phyloP scores from a whole-genome alignment of 1,139 yeast genomes.

The Pichia sp. region DNA sequence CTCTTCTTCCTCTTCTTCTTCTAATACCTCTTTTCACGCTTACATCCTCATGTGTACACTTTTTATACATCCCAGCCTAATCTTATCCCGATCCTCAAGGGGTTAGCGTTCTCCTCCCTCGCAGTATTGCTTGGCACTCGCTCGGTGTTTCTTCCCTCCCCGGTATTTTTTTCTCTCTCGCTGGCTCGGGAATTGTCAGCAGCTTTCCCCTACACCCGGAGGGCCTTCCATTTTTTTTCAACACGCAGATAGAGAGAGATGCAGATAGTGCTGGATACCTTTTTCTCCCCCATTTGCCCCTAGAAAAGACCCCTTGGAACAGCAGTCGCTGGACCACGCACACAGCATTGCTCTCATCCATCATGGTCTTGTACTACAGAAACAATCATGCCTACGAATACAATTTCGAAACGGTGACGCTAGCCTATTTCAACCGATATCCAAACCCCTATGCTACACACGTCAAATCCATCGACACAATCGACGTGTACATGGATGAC shows the following conservation, averaged over 20 bases:
- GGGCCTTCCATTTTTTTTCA: not conserved
- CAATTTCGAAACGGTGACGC: slow-evolving; percentile 68
- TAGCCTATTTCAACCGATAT: slow-evolving; percentile 79
- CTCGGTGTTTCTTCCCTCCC: too few species aligned
- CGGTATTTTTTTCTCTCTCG: too few species aligned
- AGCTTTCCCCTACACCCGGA: not conserved
- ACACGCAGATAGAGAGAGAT: not conserved
- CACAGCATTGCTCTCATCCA: not conserved
- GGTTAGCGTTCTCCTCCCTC: too few species aligned
- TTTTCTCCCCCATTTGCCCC: too few species aligned
- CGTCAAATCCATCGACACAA: slow-evolving; percentile 82
- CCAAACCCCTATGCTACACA: slow-evolving; percentile 92
- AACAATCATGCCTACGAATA: slow-evolving; percentile 53
- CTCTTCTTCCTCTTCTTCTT: too few species aligned
- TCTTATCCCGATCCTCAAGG: too few species aligned
- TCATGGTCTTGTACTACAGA: slow-evolving; percentile 66
- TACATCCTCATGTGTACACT: not conserved
- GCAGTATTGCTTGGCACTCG: too few species aligned
- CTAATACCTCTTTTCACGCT: too few species aligned
- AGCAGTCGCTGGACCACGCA: too few species aligned
- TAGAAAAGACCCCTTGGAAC: too few species aligned
- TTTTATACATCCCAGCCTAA: not conserved
- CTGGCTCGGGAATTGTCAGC: slow-evolving; percentile 1
- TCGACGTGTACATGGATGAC: slow-evolving; percentile 53
- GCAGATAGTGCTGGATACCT: too few species aligned